phyloP scores from a whole-genome alignment of 2,329 filamentous ascomycete genomes.

The Aureobasidium sp. region DNA sequence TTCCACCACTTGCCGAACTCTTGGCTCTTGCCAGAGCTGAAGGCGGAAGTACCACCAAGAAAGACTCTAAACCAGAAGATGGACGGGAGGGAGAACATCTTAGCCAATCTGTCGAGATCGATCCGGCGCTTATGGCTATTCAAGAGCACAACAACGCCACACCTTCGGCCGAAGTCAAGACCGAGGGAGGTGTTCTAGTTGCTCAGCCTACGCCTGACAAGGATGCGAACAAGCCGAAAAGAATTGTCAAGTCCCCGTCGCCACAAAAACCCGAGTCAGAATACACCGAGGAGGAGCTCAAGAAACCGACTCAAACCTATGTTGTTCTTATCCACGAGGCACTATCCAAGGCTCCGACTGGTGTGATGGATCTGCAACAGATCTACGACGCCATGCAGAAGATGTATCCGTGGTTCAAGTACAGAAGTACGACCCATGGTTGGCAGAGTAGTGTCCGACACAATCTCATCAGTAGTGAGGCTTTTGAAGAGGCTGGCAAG shows the following conservation, averaged over 20 bases:
- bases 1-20: conserved; percentile 26
- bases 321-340: conserved; percentile 58
- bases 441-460: conserved; percentile 63
- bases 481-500: conserved; percentile 55
- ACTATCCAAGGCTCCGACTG: conserved; percentile 48
- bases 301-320: conserved; percentile 59
- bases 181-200: neutral
- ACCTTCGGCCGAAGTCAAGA: conserved; percentile 6
- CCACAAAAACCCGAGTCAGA: conserved; percentile 58
- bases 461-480: conserved; percentile 53
- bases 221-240: conserved; percentile 38
- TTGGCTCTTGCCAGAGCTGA: conserved; percentile 30
- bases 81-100: conserved; percentile 14
- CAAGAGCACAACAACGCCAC: conserved; percentile 12
- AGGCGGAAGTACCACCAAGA: conserved; percentile 18
- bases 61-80: conserved; percentile 20
- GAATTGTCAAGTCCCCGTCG: conserved; percentile 50
- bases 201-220: conserved; percentile 17
- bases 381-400: conserved; percentile 59
- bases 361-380: conserved; percentile 57
- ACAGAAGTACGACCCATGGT: conserved; percentile 51
- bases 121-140: conserved; percentile 14
- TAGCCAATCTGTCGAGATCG: conserved; percentile 14
- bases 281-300: conserved; percentile 66
- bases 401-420: conserved; percentile 59